A percentile compares a stretch with the other conserved stretches of the same genome.
These are phyloP conservation scores for Heliamphora exappendiculata DNA, from an alignment of 148 eudicot species.

Conservation along the genomic window DNA sequence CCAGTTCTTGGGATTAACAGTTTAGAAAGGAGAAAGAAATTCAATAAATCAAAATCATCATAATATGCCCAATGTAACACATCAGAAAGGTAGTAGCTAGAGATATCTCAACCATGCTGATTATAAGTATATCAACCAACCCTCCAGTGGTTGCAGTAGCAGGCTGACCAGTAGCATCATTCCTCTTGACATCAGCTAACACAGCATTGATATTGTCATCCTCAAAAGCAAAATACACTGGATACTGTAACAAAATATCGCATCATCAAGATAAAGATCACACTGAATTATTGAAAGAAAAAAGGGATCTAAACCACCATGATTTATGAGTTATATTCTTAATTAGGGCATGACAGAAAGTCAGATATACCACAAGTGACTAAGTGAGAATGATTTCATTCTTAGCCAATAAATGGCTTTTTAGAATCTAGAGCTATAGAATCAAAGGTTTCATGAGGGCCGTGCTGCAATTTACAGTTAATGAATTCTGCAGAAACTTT, in stretches of 20 bases:
- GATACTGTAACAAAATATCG: constrained; percentile 65
- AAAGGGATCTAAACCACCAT: neutral
- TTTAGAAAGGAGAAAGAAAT: neutral
- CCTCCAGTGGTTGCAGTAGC: constrained; percentile 99
- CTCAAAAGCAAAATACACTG: constrained; percentile 94
- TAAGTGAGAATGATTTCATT: too few relatives aligned
- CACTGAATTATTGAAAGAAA: neutral
- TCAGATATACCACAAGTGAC: too few relatives aligned
- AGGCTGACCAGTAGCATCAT: constrained; percentile 84
- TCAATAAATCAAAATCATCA: neutral
- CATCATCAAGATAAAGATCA: constrained; percentile 7
- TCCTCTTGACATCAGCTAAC: constrained; percentile 67
- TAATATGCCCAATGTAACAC: neutral
- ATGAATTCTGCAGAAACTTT: neutral
- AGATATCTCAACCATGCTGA: neutral
- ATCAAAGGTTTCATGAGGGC: neutral
- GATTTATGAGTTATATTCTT: neutral
- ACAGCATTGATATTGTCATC: constrained; percentile 67
- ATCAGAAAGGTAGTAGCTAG: neutral
- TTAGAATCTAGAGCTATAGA: neutral
- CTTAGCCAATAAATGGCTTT: neutral
- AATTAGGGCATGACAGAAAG: neutral
- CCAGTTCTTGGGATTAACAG: too few relatives aligned
- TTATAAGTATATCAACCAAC: constrained; percentile 38
- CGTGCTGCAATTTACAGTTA: too few relatives aligned